Evolutionary conservation across 2,329 filamentous ascomycete genomes (phyloP).

Genomic region (Elsinoe arachidis): DNA sequence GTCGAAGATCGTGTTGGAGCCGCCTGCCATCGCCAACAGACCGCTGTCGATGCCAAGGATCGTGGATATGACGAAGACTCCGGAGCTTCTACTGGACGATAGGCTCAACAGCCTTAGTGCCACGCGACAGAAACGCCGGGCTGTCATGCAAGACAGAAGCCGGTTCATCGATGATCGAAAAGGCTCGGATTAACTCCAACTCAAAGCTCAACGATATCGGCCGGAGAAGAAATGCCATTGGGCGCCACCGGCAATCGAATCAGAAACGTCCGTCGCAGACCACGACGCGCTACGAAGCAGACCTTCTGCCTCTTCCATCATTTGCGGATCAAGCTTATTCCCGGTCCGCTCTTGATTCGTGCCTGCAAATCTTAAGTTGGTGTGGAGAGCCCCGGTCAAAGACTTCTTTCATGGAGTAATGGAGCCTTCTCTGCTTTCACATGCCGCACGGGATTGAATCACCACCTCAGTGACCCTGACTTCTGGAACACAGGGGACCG

Average conservation of each 20-base stretch:
- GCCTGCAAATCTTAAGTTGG: too few species aligned
- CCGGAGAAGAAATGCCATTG: background rate
- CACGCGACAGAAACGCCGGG: background rate
- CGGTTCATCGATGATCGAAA: too few species aligned
- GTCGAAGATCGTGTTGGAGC: too few species aligned
- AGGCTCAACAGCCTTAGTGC: background rate
- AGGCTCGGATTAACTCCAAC: conserved; percentile 1
- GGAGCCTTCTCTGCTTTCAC: too few species aligned
- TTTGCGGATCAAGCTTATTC: too few species aligned
- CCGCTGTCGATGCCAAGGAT: background rate
- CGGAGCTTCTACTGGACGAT: background rate
- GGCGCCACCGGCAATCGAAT: background rate
- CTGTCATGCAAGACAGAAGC: background rate
- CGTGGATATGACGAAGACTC: background rate
- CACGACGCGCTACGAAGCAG: background rate
- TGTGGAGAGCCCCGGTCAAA: too few species aligned
- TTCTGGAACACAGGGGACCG: too few species aligned
- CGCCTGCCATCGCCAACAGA: background rate
- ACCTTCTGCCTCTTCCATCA: background rate
- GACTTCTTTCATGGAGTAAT: too few species aligned
- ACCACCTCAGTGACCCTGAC: too few species aligned
- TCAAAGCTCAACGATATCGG: background rate
- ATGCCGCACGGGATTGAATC: too few species aligned
- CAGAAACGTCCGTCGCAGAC: conserved; percentile 5
- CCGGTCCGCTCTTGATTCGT: too few species aligned